Evolutionary conservation across 768 basidiomycete genomes (phyloP), one percentile per base, ranked within the genome.

Genomic region (Rhodocollybia butyracea): DNA sequence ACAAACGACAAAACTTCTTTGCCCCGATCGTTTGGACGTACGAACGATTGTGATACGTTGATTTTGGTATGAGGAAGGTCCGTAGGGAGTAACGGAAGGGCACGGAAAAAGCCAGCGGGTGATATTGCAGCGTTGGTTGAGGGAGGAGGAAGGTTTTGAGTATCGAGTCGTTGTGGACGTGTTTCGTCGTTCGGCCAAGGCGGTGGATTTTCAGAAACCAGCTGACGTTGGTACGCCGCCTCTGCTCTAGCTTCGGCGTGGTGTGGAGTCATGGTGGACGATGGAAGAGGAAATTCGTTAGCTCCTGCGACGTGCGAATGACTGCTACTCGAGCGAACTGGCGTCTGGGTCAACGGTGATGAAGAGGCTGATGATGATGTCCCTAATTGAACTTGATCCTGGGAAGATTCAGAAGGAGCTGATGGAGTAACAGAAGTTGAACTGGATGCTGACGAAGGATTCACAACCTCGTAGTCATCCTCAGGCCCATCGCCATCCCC

Each of bases 1-100:
- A 93, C 75, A 70, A 98, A 98, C 7, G 88, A 92, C 39, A 98
- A 73, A 2, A 95, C 91, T 63, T 98, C 96, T 68, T 93, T 94
- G 48, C 93, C 91, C 50, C 87, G 80, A 57, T 96, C 91, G 64
- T 96, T 98, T 5, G 92, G 84, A 17, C 86, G 83, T 54, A 98
- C 92, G 46, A 88, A 85, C 12, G 91, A 94, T 54, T 86, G 86
- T 2, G 85, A 84, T 27, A 98, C 93, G 6, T 70, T 66, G 54
- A 92, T 77, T 26, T 72, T 77, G 2, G 93, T 91, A 46, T 78
- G 79, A 34, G 84, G 84, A 13, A 98, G 84, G 64, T 96, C 91
- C 13, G 74, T 69, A 3, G 83, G 73, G 21, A 91, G 69, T 24
- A 91, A 74, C 12, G 88, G 89, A 22, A 91, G 80, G 1, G 86